Conservation (phyloP, 164 flowering plant species). For the Annona squamosa region DNA sequence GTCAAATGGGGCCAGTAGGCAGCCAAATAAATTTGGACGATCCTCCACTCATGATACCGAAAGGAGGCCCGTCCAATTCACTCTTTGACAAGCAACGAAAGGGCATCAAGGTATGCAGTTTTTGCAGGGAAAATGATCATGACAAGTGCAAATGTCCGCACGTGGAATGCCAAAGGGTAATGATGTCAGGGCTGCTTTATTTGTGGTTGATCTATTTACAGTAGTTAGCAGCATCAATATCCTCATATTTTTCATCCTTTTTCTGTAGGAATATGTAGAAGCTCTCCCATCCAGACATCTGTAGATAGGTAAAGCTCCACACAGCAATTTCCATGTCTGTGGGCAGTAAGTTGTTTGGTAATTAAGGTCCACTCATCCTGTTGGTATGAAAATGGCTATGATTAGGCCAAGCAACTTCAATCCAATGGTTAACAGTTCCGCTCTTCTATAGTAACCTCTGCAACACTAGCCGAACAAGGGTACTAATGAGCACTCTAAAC, state of each 20-base stretch:
- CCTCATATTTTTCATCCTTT: background rate
- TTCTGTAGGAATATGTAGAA: background rate
- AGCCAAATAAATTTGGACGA: constrained; percentile 3
- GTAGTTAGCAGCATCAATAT: background rate
- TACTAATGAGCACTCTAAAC: no score
- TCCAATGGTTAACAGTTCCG: no score
- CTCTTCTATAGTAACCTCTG: no score
- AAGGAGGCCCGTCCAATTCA: background rate
- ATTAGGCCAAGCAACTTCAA: no score
- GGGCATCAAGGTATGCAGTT: constrained; percentile 3
- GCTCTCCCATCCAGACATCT: background rate
- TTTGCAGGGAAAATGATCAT: constrained; percentile 2
- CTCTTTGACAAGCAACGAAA: background rate
- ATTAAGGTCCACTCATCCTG: no score
- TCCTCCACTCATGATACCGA: background rate
- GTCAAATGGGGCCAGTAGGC: background rate
- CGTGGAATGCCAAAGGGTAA: constrained; percentile 5
- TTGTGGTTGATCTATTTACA: background rate
- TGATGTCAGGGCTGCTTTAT: background rate
- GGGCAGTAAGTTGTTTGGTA: no score
- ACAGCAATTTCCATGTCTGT: background rate
- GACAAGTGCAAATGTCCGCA: constrained; percentile 6
- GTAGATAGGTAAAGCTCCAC: background rate
- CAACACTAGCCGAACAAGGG: no score
- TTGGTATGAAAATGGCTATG: no score